Conservation (phyloP, 192 early-diverging fungal genomes). For the Umbelopsis ramanniana region DNA sequence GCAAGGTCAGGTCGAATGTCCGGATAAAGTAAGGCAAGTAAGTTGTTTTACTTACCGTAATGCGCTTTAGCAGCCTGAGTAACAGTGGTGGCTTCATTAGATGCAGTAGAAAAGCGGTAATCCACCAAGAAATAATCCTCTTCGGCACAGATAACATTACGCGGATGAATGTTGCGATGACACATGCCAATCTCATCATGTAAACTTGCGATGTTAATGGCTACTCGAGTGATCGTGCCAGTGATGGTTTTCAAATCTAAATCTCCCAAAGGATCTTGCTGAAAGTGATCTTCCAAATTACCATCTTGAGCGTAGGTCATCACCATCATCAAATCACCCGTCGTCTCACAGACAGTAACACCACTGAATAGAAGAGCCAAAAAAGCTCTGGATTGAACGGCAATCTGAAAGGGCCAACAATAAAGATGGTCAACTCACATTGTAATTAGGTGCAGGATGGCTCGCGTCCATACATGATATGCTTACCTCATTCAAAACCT, state of each 20-base stretch:
- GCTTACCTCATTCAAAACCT: slow-evolving; percentile 35
- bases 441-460: neutral
- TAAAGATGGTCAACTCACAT: neutral
- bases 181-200: slow-evolving; percentile 41
- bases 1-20: neutral
- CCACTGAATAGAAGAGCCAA: slow-evolving; percentile 38
- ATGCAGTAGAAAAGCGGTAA: slow-evolving; percentile 37
- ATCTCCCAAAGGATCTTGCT: slow-evolving; percentile 21
- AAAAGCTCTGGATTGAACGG: slow-evolving; percentile 37
- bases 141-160: slow-evolving; percentile 34
- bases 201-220: slow-evolving; percentile 34
- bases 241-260: slow-evolving; percentile 22
- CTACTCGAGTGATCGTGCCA: slow-evolving; percentile 31
- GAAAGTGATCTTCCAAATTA: slow-evolving; percentile 31
- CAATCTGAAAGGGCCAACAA: slow-evolving; percentile 27
- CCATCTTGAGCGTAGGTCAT: slow-evolving; percentile 34
- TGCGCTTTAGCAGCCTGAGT: slow-evolving; percentile 30
- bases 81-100: slow-evolving; percentile 31
- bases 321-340: slow-evolving; percentile 40
- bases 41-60: slow-evolving; percentile 33
- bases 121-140: slow-evolving; percentile 37
- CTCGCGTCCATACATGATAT: neutral
- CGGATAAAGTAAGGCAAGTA: too few species aligned
- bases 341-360: slow-evolving; percentile 35
- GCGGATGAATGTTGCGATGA: slow-evolving; percentile 38